Conservation (phyloP, 1,139 yeast genomes). For the Debaryomyces udenii region DNA sequence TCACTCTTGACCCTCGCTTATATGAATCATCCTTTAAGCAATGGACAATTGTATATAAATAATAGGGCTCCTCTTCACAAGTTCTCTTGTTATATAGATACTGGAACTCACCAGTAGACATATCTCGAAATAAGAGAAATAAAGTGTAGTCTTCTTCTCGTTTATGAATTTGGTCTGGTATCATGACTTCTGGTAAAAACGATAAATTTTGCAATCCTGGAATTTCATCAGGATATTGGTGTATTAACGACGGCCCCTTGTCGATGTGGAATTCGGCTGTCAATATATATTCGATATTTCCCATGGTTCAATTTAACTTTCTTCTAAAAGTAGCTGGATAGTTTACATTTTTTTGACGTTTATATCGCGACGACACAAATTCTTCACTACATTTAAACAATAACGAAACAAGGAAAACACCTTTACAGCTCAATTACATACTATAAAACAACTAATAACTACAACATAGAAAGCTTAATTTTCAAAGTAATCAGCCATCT, state of each 20-base stretch:
- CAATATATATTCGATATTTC: constrained; percentile 47
- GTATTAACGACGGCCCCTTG: constrained; percentile 54
- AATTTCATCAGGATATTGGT: constrained; percentile 50
- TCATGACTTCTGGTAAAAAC: constrained; percentile 59
- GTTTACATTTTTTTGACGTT: too few relatives aligned
- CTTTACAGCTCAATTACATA: constrained; percentile 7
- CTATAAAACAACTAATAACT: constrained; percentile 7
- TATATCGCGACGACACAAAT: neutral
- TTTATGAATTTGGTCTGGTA: constrained; percentile 65
- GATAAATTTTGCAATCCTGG: constrained; percentile 47
- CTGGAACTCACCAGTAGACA: constrained; percentile 43
- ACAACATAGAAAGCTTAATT: constrained; percentile 9
- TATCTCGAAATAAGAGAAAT: constrained; percentile 51
- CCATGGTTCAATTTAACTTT: constrained; percentile 15
- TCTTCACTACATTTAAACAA: constrained; percentile 1
- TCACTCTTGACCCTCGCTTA: constrained; percentile 59
- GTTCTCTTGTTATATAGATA: constrained; percentile 34
- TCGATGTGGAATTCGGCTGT: constrained; percentile 63
- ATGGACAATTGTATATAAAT: constrained; percentile 58
- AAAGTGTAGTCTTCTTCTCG: constrained; percentile 64
- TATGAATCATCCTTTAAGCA: constrained; percentile 49
- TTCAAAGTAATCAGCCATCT: constrained; percentile 85
- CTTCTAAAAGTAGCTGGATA: neutral
- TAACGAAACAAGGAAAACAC: neutral
- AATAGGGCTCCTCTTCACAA: constrained; percentile 50